Base-by-base conservation (phyloP, 495 filamentous ascomycete genomes). In the Aspergillus leporis region DNA sequence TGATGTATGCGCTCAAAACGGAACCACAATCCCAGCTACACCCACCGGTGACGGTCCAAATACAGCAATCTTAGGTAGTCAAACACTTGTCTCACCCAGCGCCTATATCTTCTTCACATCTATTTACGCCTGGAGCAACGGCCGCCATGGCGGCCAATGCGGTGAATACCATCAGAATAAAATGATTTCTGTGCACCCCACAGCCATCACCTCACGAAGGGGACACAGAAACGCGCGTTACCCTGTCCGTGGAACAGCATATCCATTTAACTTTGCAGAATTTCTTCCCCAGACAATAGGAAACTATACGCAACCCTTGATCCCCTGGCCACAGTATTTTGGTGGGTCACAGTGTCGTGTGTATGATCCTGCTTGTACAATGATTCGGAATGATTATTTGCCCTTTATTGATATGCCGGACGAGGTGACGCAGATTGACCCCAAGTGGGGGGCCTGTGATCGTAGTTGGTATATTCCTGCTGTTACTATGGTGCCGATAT, bases 241-340 rank as follows among this genome's bases (percentile, higher is more conserved):
- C 23, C 62, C 65, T 3, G 41, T 34, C 22, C 59, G 59, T 30
- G 67, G 67, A 19, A 62, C 59, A 5, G 56, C 54, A 3, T 67
- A 66, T 49, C 67, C 67, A 2, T 70, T 70, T 56, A 61, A 66
- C 34, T 66, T 65, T 25, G 62, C 64, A 40, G 67, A 70, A 18
- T 67, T 62, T 59, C 40, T 46, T 56, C 61, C 59, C 12, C 67
- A 67, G 8, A 32, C 58, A 1, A 13, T 67, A 0, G 67, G 64
- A 0, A 53, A 65, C 19, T 65, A 64, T 40, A 62, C 60, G 2
- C 60, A 62, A 43, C 47, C 65, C 0, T 28, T 70, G 3, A 59
- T 70, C 43, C 67, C 67, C 12, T 70, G 65, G 65, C 51, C 58
- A 18, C 58, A 67, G 62, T 70, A 62, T 25, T 46, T 47, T 12